Base-by-base conservation (phyloP, 1,284 basidiomycete genomes). In the Pseudozyma pruni region DNA sequence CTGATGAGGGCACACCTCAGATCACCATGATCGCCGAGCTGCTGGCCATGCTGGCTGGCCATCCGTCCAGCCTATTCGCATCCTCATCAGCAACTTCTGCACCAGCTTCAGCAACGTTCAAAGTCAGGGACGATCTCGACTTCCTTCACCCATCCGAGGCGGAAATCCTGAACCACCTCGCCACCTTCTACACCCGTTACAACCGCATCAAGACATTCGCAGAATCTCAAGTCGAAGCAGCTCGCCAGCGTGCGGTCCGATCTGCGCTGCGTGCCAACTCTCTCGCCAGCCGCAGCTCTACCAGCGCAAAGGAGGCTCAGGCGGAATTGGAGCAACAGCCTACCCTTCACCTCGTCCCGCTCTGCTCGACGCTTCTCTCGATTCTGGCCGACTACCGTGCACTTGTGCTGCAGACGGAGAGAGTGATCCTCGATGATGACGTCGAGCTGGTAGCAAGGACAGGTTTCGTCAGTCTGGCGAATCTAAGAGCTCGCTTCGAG, bases 391-490 rank as follows among this genome's bases (percentile, higher is more conserved):
- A 58, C 17, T 76, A 75, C 47, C 52, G 68, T 33, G 40, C 56
- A 13, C 50, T 67, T 2, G 67, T 76, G 10, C 46, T 74, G 8
- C 51, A 54, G 10, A 61, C 62, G 1, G 72, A 76, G 41, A 46
- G 64, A 10, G 31, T 56, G 23, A 51, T 76, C 13, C 58, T 75
- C 8, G 47, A 57, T 3, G 46, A 55, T 7, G 48, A 70, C n/a
- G 31, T 58, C 3, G 57, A 61, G 19, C 49, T 72, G 5, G 74
- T 72, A 9, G 73, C 49, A 2, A 34, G 29, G 11, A 45, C 43
- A 2, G 54, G 59, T 10, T 73, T 72, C 29, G 66, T 76, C 52
- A 72, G 68, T 42, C 46, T 76, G 13, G 62, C 70, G 4, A 73
- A 60, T 23, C 33, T 76, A 1, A 57, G 73, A 7, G 69, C 73